These are phyloP conservation scores for Irpex sp. DNA, from an alignment of 1,284 basidiomycete genomes.

Conservation along the genomic window DNA sequence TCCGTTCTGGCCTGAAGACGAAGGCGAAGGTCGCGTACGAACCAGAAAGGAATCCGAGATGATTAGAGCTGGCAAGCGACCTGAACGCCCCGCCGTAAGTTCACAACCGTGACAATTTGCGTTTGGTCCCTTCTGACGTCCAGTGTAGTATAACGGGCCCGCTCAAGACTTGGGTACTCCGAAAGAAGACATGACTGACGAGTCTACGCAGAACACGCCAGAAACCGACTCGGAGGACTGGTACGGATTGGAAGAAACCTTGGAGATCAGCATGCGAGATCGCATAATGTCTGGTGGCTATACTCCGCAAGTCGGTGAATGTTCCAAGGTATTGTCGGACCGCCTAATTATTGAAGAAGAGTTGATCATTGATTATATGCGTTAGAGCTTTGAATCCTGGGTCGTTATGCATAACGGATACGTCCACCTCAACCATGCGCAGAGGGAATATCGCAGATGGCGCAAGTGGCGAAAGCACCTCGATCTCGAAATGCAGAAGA, in stretches of 20 bases:
- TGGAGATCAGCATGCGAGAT: constrained; percentile 39
- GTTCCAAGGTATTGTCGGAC: constrained; percentile 28
- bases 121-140: too few species aligned
- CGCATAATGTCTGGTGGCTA: constrained; percentile 21
- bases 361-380: neutral
- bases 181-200: neutral
- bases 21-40: neutral
- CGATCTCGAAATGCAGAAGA: constrained; percentile 28
- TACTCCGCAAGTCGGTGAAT: constrained; percentile 28
- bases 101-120: neutral
- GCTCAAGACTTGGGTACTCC: constrained; percentile 10
- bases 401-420: constrained; percentile 35
- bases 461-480: constrained; percentile 35
- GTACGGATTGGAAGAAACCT: constrained; percentile 41
- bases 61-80: constrained; percentile 18
- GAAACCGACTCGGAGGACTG: constrained; percentile 32
- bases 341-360: neutral
- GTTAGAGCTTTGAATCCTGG: constrained; percentile 42
- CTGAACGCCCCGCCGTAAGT: constrained; percentile 13
- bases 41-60: constrained; percentile 2
- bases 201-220: neutral
- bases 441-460: constrained; percentile 37
- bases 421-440: constrained; percentile 34
- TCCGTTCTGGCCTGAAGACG: neutral
- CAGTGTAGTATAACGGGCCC: too few species aligned